These are phyloP conservation scores for Arthroderma sp. DNA, from an alignment of 2,329 filamentous ascomycete genomes.

Conservation along the genomic window DNA sequence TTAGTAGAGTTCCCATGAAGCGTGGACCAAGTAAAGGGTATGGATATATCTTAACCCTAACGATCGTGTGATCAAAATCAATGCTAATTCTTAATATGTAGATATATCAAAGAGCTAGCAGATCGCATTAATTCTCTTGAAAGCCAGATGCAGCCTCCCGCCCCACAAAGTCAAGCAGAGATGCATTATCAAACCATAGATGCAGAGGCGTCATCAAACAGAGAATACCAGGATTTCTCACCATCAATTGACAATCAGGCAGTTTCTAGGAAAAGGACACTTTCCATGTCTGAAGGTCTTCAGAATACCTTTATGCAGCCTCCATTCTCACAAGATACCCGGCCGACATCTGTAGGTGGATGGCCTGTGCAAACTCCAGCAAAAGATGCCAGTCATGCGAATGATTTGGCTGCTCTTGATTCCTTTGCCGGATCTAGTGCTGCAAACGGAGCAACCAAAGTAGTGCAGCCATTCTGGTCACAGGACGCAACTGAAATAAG, in stretches of 20 bases:
- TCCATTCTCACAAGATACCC: slow-evolving; percentile 15
- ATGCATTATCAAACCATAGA: slow-evolving; percentile 32
- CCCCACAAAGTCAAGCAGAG: slow-evolving; percentile 15
- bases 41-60: slow-evolving; percentile 8
- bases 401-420: slow-evolving; percentile 8
- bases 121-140: slow-evolving; percentile 74
- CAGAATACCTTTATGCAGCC: slow-evolving; percentile 30
- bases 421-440: slow-evolving; percentile 18
- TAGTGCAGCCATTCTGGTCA: slow-evolving; percentile 28
- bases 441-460: slow-evolving; percentile 27
- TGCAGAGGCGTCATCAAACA: slow-evolving; percentile 22
- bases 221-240: slow-evolving; percentile 40
- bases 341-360: slow-evolving; percentile 13
- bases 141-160: slow-evolving; percentile 48
- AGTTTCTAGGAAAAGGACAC: slow-evolving; percentile 35
- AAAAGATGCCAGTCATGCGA: slow-evolving; percentile 13
- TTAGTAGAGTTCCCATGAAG: slow-evolving; percentile 79
- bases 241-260: slow-evolving; percentile 34
- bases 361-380: slow-evolving; percentile 18
- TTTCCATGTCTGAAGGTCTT: slow-evolving; percentile 37
- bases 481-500: slow-evolving; percentile 8
- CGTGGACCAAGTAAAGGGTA: slow-evolving; percentile 80
- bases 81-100: slow-evolving; percentile 19
- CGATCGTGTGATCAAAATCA: too few species aligned
- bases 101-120: slow-evolving; percentile 83